Evolutionary conservation across 176 grass and related monocot species (phyloP).

Genomic region (Zea mays): DNA sequence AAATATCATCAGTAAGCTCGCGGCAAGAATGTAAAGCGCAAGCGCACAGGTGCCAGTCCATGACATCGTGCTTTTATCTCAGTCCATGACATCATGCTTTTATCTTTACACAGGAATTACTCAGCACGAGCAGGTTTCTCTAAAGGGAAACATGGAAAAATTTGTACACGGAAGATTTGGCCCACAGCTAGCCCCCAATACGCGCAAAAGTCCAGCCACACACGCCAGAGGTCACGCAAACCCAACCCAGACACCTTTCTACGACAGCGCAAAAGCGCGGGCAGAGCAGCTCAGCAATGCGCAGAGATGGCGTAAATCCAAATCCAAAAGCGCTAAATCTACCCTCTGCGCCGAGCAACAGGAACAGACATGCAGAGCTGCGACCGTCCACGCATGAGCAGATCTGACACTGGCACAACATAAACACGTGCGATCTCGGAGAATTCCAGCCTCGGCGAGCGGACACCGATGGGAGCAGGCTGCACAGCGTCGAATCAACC

Average conservation of each 20-base stretch:
- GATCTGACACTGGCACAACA: slow-evolving; percentile 30
- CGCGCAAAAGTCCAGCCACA: slow-evolving; percentile 1
- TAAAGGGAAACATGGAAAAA: slow-evolving; percentile 24
- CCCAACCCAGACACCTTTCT: slow-evolving; percentile 40
- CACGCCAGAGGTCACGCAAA: background rate
- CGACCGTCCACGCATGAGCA: slow-evolving; percentile 17
- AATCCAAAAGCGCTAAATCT: slow-evolving; percentile 2
- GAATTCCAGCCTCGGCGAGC: slow-evolving; percentile 2
- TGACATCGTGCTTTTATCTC: slow-evolving; percentile 21
- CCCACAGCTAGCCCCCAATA: slow-evolving; percentile 14
- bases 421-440: background rate
- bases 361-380: slow-evolving; percentile 16
- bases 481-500: background rate
- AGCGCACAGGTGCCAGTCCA: slow-evolving; percentile 21
- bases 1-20: slow-evolving; percentile 10
- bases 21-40: slow-evolving; percentile 10
- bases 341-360: background rate
- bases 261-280: slow-evolving; percentile 20
- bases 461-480: background rate
- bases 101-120: background rate
- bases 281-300: slow-evolving; percentile 31
- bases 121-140: slow-evolving; percentile 28
- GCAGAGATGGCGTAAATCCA: background rate
- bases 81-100: slow-evolving; percentile 12
- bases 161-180: slow-evolving; percentile 32